Evolutionary conservation across 805 yeast genomes (phyloP), one percentile per base, ranked within the genome.

Genomic region (Yarrowia osloensis): DNA sequence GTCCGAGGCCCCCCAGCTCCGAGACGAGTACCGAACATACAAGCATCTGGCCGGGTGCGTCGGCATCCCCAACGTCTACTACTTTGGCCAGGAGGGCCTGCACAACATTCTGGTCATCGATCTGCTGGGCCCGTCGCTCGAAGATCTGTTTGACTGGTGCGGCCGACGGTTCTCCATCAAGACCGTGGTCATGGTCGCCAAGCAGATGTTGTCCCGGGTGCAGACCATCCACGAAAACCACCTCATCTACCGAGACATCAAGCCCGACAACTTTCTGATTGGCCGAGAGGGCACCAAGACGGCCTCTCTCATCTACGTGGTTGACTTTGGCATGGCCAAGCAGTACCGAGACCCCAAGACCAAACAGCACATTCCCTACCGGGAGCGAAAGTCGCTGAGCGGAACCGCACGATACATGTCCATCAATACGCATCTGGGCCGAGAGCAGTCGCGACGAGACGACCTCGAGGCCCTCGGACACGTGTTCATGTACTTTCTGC

Each of bases 291-390:
- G 88, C 50, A 84, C 91, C 47, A 86, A 90, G 17, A 90, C 90
- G 73, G 96, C 93, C 68, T 92, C 93, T 76, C 83, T 84, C 68
- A 90, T 95, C 65, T 92, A 91, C 78, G 82, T 95, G 70, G 96
- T 95, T 67, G 99, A 95, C 79, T 95, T 95, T 76, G 99, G 99
- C 70, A 95, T 95, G 98, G 98, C 98, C 33, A 95, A 95, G 78
- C 96, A 91, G 75, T 95, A 93, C 79, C 86, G 98, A 76, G 99
- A 95, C 80, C 98, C 98, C 66, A 89, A 91, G 77, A 89, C 98
- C 13, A 91, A 91, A 75, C 89, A 88, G 75, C 99, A 95, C 78
- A 95, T 95, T 71, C 98, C 99, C 35, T 95, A 93, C 78, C 84
- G 98, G 73, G 99, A 95, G 77, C 91, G 93, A 77, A 95, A 95